These are phyloP conservation scores for Naganishia cerealis DNA, from an alignment of 1,284 basidiomycete genomes.

Conservation along the genomic window DNA sequence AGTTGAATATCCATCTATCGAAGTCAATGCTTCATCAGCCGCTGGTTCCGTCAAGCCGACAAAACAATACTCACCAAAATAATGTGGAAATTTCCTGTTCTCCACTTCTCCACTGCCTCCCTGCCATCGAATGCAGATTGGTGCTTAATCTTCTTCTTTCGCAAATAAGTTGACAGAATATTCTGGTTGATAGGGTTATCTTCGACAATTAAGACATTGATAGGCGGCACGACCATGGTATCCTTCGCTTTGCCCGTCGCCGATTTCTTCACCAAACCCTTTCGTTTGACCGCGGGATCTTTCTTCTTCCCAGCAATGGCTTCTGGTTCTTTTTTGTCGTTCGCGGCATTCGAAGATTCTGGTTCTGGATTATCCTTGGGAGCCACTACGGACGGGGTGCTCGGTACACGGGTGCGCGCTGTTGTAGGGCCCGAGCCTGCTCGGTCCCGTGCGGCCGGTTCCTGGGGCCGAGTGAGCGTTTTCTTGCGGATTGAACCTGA, in stretches of 20 bases:
- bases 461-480: conserved; percentile 18
- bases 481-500: conserved; percentile 21
- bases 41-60: background rate
- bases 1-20: conserved; percentile 98
- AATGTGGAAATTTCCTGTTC: conserved; percentile 87
- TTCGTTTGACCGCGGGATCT: conserved; percentile 41
- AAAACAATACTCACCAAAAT: conserved; percentile 71
- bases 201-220: conserved; percentile 93
- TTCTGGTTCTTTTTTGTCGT: conserved; percentile 22
- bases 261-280: conserved; percentile 27
- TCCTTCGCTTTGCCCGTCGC: conserved; percentile 41
- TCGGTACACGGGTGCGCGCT: background rate
- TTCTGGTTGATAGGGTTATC: conserved; percentile 99
- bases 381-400: background rate
- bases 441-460: background rate
- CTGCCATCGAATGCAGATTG: conserved; percentile 91
- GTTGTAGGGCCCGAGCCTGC: conserved; percentile 10
- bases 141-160: conserved; percentile 92
- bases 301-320: conserved; percentile 29
- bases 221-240: conserved; percentile 76
- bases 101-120: conserved; percentile 96
- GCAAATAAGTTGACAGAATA: conserved; percentile 93
- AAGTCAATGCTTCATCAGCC: background rate
- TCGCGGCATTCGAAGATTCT: conserved; percentile 12
- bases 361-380: conserved; percentile 8